Evolutionary conservation across 192 early-diverging fungal genomes (phyloP), one percentile per base, ranked within the genome.

Genomic region (Polychytrium aggregatum): DNA sequence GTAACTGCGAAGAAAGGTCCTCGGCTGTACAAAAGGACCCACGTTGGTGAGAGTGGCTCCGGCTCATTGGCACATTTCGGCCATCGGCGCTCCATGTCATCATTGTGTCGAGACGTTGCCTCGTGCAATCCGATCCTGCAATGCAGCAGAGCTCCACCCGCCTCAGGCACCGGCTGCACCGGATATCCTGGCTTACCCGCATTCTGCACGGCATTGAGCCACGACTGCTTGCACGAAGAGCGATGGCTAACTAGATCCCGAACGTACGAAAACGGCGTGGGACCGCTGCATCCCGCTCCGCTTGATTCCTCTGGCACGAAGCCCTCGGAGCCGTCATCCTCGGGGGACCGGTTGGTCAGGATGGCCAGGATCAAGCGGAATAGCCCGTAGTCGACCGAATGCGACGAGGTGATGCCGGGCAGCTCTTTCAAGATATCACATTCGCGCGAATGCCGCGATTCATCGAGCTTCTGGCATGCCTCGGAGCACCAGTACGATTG

Each of bases 401-500:
- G 40, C 17, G 30, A 41, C 20, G 52, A 51, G 1, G 59, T 37
- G 35, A 65, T 71, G 0, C 60, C 64, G 17, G 55, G 59, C 39
- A 71, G 50, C 30, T 63, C 29, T n/a, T 22, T 20, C 3, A 58
- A 18, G 3, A 47, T 37, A 21, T 22, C 31, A 43, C 68, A 71
- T 30, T 57, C 57, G 13, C 56, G 48, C 13, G 45, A n/a, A 46
- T 71, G 68, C 25, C 47, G 16, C 13, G 34, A 22, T 6, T 41
- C 39, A 34, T 72, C 73, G 13, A 24, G 31, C 33, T 49, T 46
- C 46, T 56, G 48, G 65, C 80, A 82, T 5, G 16, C 52, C n/a
- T 71, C 55, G 8, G 70, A 73, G 65, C 80, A 82, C 54, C 75
- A 81, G 48, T 37, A 66, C 21, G 58, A 22, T 28, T 59, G 56